These are phyloP conservation scores for Wickerhamiella azyma DNA, from an alignment of 805 yeast genomes.

Conservation along the genomic window DNA sequence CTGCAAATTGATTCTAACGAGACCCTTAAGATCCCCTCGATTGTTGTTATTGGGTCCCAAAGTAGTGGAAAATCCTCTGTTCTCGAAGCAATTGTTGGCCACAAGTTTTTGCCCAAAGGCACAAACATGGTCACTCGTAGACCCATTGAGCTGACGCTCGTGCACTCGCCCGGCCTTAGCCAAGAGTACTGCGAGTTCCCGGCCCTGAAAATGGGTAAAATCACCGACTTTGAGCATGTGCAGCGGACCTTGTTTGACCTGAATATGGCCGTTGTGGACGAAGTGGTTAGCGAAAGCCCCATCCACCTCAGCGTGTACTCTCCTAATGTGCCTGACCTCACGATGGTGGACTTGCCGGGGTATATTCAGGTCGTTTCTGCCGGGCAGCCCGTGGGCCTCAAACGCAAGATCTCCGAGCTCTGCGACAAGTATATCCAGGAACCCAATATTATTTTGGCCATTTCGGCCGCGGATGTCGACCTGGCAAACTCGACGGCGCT, in stretches of 20 bases:
- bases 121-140: slow-evolving; percentile 96
- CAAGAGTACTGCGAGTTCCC: slow-evolving; percentile 91
- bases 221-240: slow-evolving; percentile 80
- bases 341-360: slow-evolving; percentile 92
- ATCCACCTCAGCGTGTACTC: slow-evolving; percentile 85
- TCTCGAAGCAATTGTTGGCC: slow-evolving; percentile 93
- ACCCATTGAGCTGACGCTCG: slow-evolving; percentile 87
- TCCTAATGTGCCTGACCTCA: slow-evolving; percentile 80
- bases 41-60: slow-evolving; percentile 95
- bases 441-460: slow-evolving; percentile 90
- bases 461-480: slow-evolving; percentile 96
- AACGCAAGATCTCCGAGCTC: slow-evolving; percentile 59
- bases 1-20: slow-evolving; percentile 64
- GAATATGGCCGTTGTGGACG: slow-evolving; percentile 79
- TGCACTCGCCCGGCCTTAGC: slow-evolving; percentile 69
- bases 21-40: slow-evolving; percentile 74
- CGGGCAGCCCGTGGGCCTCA: slow-evolving; percentile 81
- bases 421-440: slow-evolving; percentile 78
- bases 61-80: slow-evolving; percentile 96
- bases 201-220: slow-evolving; percentile 61
- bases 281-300: slow-evolving; percentile 83
- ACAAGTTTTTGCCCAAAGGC: slow-evolving; percentile 93
- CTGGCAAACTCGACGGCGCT: slow-evolving; percentile 91
- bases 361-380: slow-evolving; percentile 94
- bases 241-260: slow-evolving; percentile 77